Evolutionary conservation across 2,329 filamentous ascomycete species (phyloP).

Genomic region (Fusarium liriodendri): DNA sequence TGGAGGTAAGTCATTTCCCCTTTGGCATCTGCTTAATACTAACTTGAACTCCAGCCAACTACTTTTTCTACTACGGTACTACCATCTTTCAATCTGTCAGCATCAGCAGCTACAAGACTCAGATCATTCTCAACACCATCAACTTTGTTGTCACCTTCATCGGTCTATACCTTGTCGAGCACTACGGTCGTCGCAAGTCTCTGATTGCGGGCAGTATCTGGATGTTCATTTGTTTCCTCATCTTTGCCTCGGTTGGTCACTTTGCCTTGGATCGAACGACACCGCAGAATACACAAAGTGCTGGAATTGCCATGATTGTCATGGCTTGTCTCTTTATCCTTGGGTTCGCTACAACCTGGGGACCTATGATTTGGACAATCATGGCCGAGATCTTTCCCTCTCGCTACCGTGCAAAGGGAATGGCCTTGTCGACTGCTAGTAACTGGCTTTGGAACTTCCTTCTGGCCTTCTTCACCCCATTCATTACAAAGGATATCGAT

Average conservation of each 20-base stretch:
- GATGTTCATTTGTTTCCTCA: slow-evolving; percentile 71
- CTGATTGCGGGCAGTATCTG: slow-evolving; percentile 72
- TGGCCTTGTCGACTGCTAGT: slow-evolving; percentile 69
- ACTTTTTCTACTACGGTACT: slow-evolving; percentile 74
- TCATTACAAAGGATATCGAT: slow-evolving; percentile 78
- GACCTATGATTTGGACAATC: slow-evolving; percentile 73
- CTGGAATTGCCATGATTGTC: slow-evolving; percentile 71
- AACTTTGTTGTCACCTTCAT: slow-evolving; percentile 76
- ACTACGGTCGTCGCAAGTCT: slow-evolving; percentile 72
- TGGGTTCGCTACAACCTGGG: slow-evolving; percentile 75
- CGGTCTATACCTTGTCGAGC: slow-evolving; percentile 77
- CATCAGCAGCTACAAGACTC: slow-evolving; percentile 72
- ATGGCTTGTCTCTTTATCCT: slow-evolving; percentile 74
- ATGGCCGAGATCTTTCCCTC: slow-evolving; percentile 74
- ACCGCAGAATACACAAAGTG: slow-evolving; percentile 50
- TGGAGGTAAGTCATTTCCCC: slow-evolving; percentile 8
- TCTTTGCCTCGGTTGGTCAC: slow-evolving; percentile 65
- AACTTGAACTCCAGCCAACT: slow-evolving; percentile 61
- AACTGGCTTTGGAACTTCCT: slow-evolving; percentile 83
- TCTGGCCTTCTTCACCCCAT: slow-evolving; percentile 82
- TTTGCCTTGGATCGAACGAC: slow-evolving; percentile 55
- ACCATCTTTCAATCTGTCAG: slow-evolving; percentile 59
- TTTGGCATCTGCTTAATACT: not conserved
- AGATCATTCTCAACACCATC: slow-evolving; percentile 74
- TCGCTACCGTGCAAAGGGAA: slow-evolving; percentile 69